phyloP scores from a whole-genome alignment of 441 rosid genomes.

The Monsonia emarginata region DNA sequence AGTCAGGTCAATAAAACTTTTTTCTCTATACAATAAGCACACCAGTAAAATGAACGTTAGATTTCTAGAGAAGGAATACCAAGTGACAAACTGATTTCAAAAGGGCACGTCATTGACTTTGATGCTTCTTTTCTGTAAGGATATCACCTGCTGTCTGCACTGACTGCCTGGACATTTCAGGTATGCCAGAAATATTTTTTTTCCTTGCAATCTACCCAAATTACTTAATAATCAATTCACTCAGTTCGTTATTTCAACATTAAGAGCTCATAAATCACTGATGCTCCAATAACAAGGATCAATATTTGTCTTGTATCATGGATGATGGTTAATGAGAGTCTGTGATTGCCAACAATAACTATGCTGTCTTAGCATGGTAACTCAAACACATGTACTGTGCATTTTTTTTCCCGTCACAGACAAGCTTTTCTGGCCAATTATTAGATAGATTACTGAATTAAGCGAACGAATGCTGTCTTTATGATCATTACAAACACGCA shows the following conservation, averaged over 20 bases:
- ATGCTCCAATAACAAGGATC: constrained; percentile 7
- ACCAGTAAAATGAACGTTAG: constrained; percentile 1
- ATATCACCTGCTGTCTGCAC: neutral
- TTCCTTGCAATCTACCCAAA: too few species aligned
- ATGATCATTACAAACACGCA: neutral
- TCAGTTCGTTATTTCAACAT: constrained; percentile 4
- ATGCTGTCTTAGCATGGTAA: neutral
- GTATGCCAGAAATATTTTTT: too few species aligned
- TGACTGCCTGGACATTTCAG: constrained; percentile 8
- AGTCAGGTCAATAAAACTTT: neutral
- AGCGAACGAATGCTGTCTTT: neutral
- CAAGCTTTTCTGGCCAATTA: neutral
- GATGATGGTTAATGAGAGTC: neutral
- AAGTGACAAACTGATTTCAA: neutral
- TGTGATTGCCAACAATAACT: neutral
- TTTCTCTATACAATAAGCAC: neutral
- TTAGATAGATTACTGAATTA: neutral
- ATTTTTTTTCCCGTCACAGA: constrained; percentile 4
- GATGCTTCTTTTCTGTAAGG: neutral
- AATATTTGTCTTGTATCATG: neutral
- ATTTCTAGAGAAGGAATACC: neutral
- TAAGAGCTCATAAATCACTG: neutral
- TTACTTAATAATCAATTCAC: neutral
- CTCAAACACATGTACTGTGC: neutral
- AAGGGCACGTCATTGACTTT: constrained; percentile 1